These are phyloP conservation scores for Spiromastix sp. DNA, from an alignment of 2,329 filamentous ascomycete genomes.

Conservation along the genomic window DNA sequence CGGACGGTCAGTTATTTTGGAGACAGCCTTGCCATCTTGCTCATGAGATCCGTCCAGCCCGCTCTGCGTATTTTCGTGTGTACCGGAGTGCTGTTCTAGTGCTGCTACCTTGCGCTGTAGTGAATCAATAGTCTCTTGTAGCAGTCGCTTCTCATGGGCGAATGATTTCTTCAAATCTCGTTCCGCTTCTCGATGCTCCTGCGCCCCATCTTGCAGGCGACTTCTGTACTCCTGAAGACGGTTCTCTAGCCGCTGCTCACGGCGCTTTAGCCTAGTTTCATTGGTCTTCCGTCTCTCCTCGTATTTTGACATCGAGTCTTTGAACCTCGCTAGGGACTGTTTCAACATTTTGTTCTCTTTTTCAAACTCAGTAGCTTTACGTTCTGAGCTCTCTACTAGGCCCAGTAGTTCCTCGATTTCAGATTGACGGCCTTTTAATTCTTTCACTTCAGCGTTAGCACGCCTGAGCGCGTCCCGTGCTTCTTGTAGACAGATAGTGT, in stretches of 20 bases:
- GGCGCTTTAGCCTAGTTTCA: slow-evolving; percentile 30
- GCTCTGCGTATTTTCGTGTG: too few species aligned
- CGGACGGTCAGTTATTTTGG: too few species aligned
- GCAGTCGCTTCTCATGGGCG: slow-evolving; percentile 26
- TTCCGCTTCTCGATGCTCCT: slow-evolving; percentile 28
- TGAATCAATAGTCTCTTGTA: slow-evolving; percentile 29
- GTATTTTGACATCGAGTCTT: slow-evolving; percentile 33
- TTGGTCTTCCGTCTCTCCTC: slow-evolving; percentile 33
- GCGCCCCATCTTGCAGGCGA: slow-evolving; percentile 24
- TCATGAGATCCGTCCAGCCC: too few species aligned
- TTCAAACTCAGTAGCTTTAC: slow-evolving; percentile 30
- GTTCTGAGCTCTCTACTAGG: slow-evolving; percentile 28
- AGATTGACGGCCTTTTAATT: slow-evolving; percentile 20
- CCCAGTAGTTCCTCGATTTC: slow-evolving; percentile 26
- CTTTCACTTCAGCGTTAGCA: slow-evolving; percentile 25
- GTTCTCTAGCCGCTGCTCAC: slow-evolving; percentile 28
- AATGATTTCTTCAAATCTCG: slow-evolving; percentile 23
- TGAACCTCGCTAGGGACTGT: slow-evolving; percentile 29
- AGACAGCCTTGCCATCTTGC: too few species aligned
- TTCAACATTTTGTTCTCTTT: slow-evolving; percentile 33
- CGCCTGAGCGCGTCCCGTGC: slow-evolving; percentile 25
- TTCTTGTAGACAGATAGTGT: slow-evolving; percentile 17
- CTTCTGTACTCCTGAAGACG: slow-evolving; percentile 32
- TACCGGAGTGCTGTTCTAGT: slow-evolving; percentile 19
- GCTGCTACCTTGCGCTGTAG: slow-evolving; percentile 23